Percentiles rank a stretch among this genome's conserved stretches.
These are phyloP conservation scores for Starmera amethionina DNA, from an alignment of 805 yeast species.

Conservation along the genomic window DNA sequence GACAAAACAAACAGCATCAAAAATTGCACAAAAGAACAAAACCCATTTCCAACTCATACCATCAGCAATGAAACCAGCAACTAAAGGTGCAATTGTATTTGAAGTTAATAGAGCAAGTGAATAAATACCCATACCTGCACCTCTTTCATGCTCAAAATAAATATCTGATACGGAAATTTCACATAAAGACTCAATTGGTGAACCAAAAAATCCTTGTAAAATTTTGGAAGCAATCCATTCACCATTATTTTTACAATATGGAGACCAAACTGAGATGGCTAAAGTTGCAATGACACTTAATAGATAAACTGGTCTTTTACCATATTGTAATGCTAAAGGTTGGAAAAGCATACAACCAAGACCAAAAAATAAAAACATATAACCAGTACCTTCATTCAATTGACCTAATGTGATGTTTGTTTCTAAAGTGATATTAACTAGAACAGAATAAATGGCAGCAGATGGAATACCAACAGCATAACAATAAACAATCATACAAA, in stretches of 20 bases:
- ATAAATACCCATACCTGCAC: slow-evolving; percentile 37
- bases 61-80: slow-evolving; percentile 46
- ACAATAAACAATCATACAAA: slow-evolving; percentile 33
- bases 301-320: slow-evolving; percentile 35
- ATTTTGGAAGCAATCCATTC: slow-evolving; percentile 30
- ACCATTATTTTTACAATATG: slow-evolving; percentile 25
- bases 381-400: slow-evolving; percentile 38
- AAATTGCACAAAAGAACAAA: slow-evolving; percentile 37
- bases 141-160: slow-evolving; percentile 42
- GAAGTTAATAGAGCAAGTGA: slow-evolving; percentile 46
- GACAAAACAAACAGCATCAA: slow-evolving; percentile 30
- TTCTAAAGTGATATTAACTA: slow-evolving; percentile 25
- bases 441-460: slow-evolving; percentile 37
- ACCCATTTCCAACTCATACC: slow-evolving; percentile 46
- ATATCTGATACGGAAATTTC: slow-evolving; percentile 40
- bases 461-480: slow-evolving; percentile 36
- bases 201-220: slow-evolving; percentile 28
- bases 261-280: slow-evolving; percentile 31
- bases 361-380: slow-evolving; percentile 40
- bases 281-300: slow-evolving; percentile 28
- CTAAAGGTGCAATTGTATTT: slow-evolving; percentile 46
- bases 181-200: slow-evolving; percentile 37
- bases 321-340: slow-evolving; percentile 39
- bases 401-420: slow-evolving; percentile 27
- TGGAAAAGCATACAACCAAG: slow-evolving; percentile 40